Conservation (phyloP, 169 alveolate species). For the Cryptosporidium sp. region DNA sequence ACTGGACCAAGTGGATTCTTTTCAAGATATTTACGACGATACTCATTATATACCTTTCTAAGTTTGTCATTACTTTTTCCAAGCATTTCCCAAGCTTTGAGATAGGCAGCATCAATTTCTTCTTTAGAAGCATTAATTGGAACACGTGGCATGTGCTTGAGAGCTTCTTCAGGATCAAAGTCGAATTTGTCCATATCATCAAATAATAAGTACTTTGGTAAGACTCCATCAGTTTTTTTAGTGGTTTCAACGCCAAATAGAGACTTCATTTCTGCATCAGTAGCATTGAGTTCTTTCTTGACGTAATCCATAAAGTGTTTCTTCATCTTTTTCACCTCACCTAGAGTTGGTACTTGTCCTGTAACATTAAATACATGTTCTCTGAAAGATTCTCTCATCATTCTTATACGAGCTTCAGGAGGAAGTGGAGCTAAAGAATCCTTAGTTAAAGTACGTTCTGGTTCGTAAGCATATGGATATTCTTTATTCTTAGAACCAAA, state of each 20-base stretch:
- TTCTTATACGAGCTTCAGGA: conserved; percentile 35
- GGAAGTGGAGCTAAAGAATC: conserved; percentile 27
- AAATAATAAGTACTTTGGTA: conserved; percentile 45
- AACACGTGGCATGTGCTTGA: conserved; percentile 68
- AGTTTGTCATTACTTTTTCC: conserved; percentile 49
- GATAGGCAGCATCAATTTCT: conserved; percentile 30
- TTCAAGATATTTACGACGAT: conserved; percentile 28
- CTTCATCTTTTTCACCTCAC: conserved; percentile 13
- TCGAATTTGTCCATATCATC: conserved; percentile 69
- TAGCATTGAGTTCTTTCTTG: conserved; percentile 10
- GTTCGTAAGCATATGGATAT: conserved; percentile 31
- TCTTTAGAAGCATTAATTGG: conserved; percentile 30
- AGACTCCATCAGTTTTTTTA: not conserved
- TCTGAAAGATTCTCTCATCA: conserved; percentile 49
- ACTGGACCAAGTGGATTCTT: conserved; percentile 73
- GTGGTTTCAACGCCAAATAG: conserved; percentile 15
- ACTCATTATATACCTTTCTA: conserved; percentile 5
- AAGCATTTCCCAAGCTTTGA: conserved; percentile 58
- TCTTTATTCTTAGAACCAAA: conserved; percentile 16
- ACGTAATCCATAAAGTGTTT: conserved; percentile 19
- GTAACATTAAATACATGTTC: conserved; percentile 15
- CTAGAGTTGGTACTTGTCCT: conserved; percentile 47
- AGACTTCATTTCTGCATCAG: conserved; percentile 5
- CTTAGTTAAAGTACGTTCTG: not conserved
- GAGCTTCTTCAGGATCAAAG: conserved; percentile 66